phyloP scores from a whole-genome alignment of 345 rosid species.

The Pugionium dolabratum region DNA sequence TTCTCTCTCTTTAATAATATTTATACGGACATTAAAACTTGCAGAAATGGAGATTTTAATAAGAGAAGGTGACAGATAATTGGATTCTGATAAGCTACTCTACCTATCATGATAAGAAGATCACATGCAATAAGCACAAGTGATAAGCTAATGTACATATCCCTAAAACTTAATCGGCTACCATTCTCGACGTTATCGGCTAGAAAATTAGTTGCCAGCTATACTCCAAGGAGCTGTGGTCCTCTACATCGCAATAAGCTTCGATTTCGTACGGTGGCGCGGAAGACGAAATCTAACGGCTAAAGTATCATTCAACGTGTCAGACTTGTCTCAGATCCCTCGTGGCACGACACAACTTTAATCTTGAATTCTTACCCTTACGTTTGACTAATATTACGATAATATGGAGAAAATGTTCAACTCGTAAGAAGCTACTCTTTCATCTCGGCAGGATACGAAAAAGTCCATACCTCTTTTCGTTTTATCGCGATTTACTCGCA shows the following conservation, averaged over 20 bases:
- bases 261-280: slow-evolving; percentile 17
- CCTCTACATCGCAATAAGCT: background rate
- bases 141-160: slow-evolving; percentile 39
- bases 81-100: accelerated
- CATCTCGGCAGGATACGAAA: slow-evolving; percentile 40
- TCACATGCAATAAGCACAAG: background rate
- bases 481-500: too few relatives aligned
- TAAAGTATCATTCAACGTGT: slow-evolving; percentile 33
- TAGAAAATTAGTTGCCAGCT: slow-evolving; percentile 81
- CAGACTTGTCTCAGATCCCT: slow-evolving; percentile 48
- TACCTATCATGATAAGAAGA: slow-evolving; percentile 5
- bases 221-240: slow-evolving; percentile 24
- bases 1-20: slow-evolving; percentile 39
- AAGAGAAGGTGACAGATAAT: slow-evolving; percentile 53
- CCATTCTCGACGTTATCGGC: slow-evolving; percentile 75
- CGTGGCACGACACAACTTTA: slow-evolving; percentile 55
- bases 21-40: slow-evolving; percentile 46
- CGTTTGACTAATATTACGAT: slow-evolving; percentile 41
- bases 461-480: background rate
- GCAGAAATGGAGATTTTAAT: slow-evolving; percentile 47
- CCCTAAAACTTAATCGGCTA: slow-evolving; percentile 69
- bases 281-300: slow-evolving; percentile 42
- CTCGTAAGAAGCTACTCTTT: background rate
- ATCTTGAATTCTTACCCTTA: slow-evolving; percentile 30
- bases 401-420: slow-evolving; percentile 30